These are phyloP conservation scores for Batkoa obscura DNA, from an alignment of 371 early-diverging fungal species.

Conservation along the genomic window DNA sequence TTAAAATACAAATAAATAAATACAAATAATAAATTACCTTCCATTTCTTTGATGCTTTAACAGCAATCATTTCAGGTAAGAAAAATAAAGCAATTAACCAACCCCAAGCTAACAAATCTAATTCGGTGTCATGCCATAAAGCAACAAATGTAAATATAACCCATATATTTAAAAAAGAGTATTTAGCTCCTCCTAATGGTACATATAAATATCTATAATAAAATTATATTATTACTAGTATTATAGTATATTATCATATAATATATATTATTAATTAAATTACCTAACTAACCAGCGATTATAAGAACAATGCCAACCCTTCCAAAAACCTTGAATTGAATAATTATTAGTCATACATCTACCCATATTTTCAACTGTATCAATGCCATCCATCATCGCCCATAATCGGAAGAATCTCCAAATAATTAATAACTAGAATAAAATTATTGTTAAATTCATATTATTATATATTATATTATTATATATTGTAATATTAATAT, in stretches of 20 bases:
- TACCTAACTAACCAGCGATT: conserved; percentile 71
- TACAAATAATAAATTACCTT: background rate
- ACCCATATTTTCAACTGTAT: conserved; percentile 77
- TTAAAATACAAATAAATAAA: no score
- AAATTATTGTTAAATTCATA: background rate
- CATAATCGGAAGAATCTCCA: conserved; percentile 90
- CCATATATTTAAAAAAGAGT: conserved; percentile 47
- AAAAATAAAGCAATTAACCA: conserved; percentile 77
- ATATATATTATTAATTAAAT: no score
- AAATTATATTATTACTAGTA: no score
- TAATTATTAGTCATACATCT: conserved; percentile 88
- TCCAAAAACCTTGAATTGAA: conserved; percentile 76
- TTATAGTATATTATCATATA: no score
- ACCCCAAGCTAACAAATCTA: conserved; percentile 73
- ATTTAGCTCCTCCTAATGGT: conserved; percentile 63
- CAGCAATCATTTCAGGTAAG: conserved; percentile 57
- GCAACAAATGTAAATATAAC: conserved; percentile 87
- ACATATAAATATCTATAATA: conserved; percentile 50
- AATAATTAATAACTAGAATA: conserved; percentile 18
- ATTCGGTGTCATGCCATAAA: conserved; percentile 83
- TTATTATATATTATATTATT: no score
- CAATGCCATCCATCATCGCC: conserved; percentile 72
- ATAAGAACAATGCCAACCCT: conserved; percentile 78
- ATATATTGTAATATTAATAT: no score
- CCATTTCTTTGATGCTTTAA: conserved; percentile 28